Base-by-base conservation (phyloP, 805 yeast species). In the Myxozyma neotropica region DNA sequence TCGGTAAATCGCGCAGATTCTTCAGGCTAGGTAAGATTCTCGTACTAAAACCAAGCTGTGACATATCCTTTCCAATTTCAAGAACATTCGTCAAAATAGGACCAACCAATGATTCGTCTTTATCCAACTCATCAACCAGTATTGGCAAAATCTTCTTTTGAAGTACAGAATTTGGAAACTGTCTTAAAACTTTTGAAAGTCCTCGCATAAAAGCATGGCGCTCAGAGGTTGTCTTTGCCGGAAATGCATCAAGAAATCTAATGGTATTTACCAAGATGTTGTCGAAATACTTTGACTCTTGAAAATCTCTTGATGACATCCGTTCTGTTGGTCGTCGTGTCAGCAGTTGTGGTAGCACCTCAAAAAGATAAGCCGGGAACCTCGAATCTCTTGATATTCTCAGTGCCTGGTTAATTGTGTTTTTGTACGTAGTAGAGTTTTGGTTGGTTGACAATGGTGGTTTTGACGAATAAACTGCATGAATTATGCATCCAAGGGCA, bases 221-320 rank as follows among this genome's bases (percentile, higher is more conserved):
- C 58, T 93, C 97, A 17, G 79, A 80, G 5, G 78, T 75, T 1
- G 85, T 75, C 66, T 88, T 86, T 0, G 96, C 88, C 8, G 91
- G 83, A 62, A 89, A 85, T 57, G 88, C 94, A 69, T 93, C 97
- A 46, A 93, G 73, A 67, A 87, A 86, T 71, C 86, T 83, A 77
- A 93, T 79, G 2, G 95, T 86, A 68, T 87, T 86, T 53, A 93
- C 83, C 51, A 91, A 75, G 53, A 93, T 89, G 64, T 90, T 92
- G 73, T 89, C 88, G 73, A 92, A 93, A 67, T 83, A 88, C 38
- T 80, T 83, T 8, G 90, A 83, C 10, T 83, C 81, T n/a, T 88
- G 80, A 61, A 94, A 81, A 50, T 84, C 86, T 66, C 84, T 82
- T 48, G 92, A 77, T 48, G 84, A 70, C 58, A 82, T 70, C 70